Base-by-base conservation (phyloP, 345 rosid species). In the Camelina hispida region DNA sequence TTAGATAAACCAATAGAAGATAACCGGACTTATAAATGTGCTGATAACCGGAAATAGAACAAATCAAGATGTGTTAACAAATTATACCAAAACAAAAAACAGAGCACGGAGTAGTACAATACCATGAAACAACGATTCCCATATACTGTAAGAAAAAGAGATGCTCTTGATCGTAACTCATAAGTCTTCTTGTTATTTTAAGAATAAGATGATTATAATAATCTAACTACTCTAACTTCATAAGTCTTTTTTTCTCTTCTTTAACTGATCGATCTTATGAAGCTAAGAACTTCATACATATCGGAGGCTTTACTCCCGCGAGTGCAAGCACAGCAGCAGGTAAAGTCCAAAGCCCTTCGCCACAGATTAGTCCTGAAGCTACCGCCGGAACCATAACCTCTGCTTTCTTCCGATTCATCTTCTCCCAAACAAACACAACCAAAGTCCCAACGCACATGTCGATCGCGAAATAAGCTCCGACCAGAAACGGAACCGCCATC, bases 261-360 rank as follows among this genome's bases (percentile, higher is more conserved):
- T 66, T 69, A 53, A 70, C 75, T 65, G 8, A 14, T 64, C 62
- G 8, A 17, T 64, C 62, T 79, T 83, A 93, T 32, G 92, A 75
- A 66, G 78, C 51, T 37, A 79, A 32, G 75, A 94, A 94, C 81
- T 83, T 91, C 95, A 91, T 89, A 78, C 98, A 91, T 46, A 91
- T 89, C 9, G 98, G 98, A 50, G 98, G 96, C 7, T 82, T 83
- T 14, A 91, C 78, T 70, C 85, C 91, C 52, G 97, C 93, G 66
- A 91, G 78, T 15, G 98, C 98, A 62, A 93, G 96, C 51, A 89
- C 51, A 7, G 98, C 83, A 54, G 87, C 88, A 1, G 97, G 97
- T 44, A 91, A 93, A 76, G 85, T 85, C 96, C 98, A 91, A 14
- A 94, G 81, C 23, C 96, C 97, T 81, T 94, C 98, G 6, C 98